phyloP scores from a whole-genome alignment of 202 grass and related monocot species.

The Miscanthus sacchariflorus region DNA sequence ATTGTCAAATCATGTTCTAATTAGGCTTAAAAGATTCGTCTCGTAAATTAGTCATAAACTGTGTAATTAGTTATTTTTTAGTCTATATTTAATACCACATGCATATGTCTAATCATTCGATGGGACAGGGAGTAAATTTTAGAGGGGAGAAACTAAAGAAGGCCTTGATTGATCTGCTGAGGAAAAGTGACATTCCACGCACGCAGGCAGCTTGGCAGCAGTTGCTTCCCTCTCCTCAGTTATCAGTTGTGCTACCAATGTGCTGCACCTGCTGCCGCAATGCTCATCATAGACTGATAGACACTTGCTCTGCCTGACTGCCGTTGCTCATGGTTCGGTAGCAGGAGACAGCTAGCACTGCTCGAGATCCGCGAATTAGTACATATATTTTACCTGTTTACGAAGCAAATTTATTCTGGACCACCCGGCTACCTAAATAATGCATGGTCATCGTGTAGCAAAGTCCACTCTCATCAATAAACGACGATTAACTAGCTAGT shows the following conservation, averaged over 20 bases:
- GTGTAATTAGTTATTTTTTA: no score
- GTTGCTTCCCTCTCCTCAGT: not conserved
- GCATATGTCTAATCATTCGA: no score
- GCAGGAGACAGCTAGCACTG: conserved; percentile 19
- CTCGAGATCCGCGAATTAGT: not conserved
- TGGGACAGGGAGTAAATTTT: no score
- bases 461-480: not conserved
- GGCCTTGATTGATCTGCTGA: no score
- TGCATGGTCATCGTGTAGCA: not conserved
- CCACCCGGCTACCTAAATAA: not conserved
- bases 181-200: not conserved
- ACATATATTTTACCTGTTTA: not conserved
- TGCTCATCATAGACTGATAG: no score
- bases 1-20: no score
- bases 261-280: not conserved
- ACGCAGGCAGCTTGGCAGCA: not conserved
- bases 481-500: not conserved
- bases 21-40: no score
- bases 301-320: not conserved
- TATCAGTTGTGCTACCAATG: not conserved
- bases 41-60: no score
- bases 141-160: no score
- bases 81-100: no score
- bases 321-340: not conserved
- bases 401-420: conserved; percentile 4